Conservation (phyloP, 352 stramenopile genomes). For the Globisporangium perplexum region DNA sequence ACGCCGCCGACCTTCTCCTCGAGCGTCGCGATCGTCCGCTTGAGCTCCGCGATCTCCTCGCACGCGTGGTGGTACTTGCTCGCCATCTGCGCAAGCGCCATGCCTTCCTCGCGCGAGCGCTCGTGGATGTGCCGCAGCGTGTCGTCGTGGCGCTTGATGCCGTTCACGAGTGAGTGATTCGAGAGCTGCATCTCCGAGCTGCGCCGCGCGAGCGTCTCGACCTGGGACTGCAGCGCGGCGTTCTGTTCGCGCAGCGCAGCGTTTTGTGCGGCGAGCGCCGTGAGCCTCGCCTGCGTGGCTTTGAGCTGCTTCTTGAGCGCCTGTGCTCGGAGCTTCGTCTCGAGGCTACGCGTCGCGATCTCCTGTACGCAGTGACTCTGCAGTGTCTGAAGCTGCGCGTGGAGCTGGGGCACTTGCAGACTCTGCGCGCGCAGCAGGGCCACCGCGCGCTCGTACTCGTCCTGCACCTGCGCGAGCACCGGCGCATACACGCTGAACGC, state of each 20-base stretch:
- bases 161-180: constrained; percentile 49
- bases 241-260: constrained; percentile 25
- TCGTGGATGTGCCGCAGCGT: constrained; percentile 56
- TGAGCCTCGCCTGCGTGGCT: constrained; percentile 42
- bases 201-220: constrained; percentile 24
- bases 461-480: constrained; percentile 49
- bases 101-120: constrained; percentile 43
- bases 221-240: constrained; percentile 19
- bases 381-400: constrained; percentile 45
- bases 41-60: constrained; percentile 69
- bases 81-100: constrained; percentile 41
- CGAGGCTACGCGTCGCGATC: constrained; percentile 35
- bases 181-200: constrained; percentile 39
- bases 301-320: constrained; percentile 44
- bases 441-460: constrained; percentile 55
- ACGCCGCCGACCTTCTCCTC: constrained; percentile 69
- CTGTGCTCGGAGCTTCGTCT: constrained; percentile 29
- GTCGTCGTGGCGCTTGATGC: constrained; percentile 71
- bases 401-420: constrained; percentile 43
- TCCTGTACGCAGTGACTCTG: constrained; percentile 60
- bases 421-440: constrained; percentile 21
- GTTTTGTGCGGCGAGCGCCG: constrained; percentile 44
- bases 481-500: constrained; percentile 63
- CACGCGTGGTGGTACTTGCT: constrained; percentile 61
- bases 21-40: constrained; percentile 52